Conservation (phyloP, 2,329 filamentous ascomycete genomes). For the Ceratocystis albifundus region DNA sequence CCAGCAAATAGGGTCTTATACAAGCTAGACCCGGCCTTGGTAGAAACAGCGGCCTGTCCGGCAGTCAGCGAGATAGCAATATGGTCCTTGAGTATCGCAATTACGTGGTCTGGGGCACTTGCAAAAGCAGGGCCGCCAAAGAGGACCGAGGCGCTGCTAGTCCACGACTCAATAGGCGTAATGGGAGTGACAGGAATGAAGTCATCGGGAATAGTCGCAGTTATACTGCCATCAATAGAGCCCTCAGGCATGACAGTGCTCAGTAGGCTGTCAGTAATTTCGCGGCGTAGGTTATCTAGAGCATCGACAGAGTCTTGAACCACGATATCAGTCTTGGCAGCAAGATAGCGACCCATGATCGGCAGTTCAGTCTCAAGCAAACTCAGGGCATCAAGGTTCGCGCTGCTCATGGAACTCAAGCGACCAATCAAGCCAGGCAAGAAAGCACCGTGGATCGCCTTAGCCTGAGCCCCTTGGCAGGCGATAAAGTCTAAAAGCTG, state of each 20-base stretch:
- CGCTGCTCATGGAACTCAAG: constrained; percentile 40
- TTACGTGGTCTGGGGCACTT: constrained; percentile 19
- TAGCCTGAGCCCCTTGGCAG: constrained; percentile 30
- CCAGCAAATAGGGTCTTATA: constrained; percentile 30
- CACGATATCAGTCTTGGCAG: constrained; percentile 39
- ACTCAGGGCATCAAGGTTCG: constrained; percentile 48
- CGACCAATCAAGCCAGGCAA: constrained; percentile 42
- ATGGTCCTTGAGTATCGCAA: constrained; percentile 32
- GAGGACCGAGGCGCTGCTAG: not conserved
- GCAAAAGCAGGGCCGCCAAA: constrained; percentile 8
- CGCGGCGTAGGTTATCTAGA: constrained; percentile 39
- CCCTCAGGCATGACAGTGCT: not conserved
- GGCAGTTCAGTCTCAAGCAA: constrained; percentile 55
- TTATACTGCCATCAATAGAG: not conserved
- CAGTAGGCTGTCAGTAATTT: constrained; percentile 28
- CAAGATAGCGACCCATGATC: constrained; percentile 45
- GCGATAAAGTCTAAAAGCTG: constrained; percentile 40
- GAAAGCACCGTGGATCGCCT: constrained; percentile 35
- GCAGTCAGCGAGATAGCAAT: constrained; percentile 39
- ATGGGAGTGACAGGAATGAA: not conserved
- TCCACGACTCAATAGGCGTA: constrained; percentile 3
- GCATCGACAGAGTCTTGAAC: constrained; percentile 39
- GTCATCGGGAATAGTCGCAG: not conserved
- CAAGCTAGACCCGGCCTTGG: constrained; percentile 27
- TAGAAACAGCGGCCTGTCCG: constrained; percentile 30